phyloP scores from a whole-genome alignment of 192 early-diverging fungal species.

The Coemansia sp. region DNA sequence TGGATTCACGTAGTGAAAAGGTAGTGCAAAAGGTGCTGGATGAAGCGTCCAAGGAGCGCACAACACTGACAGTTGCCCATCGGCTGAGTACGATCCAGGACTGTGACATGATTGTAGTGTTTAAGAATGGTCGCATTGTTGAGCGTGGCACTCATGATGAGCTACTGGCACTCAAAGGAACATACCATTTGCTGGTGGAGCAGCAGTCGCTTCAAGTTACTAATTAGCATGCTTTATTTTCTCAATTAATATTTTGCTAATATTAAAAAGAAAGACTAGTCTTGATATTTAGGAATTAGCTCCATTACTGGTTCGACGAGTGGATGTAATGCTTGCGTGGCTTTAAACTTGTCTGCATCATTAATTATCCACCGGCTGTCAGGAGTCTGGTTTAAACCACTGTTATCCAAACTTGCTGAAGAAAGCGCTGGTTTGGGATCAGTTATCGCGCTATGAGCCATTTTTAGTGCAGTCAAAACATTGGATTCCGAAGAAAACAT shows the following conservation, averaged over 20 bases:
- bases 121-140: conserved; percentile 62
- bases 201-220: conserved; percentile 62
- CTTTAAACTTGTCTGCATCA: not conserved
- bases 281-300: not conserved
- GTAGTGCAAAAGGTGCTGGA: conserved; percentile 81
- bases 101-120: conserved; percentile 76
- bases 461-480: not conserved
- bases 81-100: conserved; percentile 80
- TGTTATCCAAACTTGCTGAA: not conserved
- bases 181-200: conserved; percentile 63
- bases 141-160: conserved; percentile 72
- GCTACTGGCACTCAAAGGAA: conserved; percentile 58
- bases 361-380: not conserved
- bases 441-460: not conserved
- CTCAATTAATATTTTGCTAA: not conserved
- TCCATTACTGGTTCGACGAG: not conserved
- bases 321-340: not conserved
- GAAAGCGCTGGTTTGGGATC: not conserved
- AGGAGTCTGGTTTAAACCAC: not conserved
- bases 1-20: conserved; percentile 80
- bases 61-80: conserved; percentile 75
- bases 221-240: conserved; percentile 7
- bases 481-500: not conserved
- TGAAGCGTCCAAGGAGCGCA: conserved; percentile 63
- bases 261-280: not conserved